phyloP scores from a whole-genome alignment of 2,329 filamentous ascomycete species.

The Diaporthe citriasiana region DNA sequence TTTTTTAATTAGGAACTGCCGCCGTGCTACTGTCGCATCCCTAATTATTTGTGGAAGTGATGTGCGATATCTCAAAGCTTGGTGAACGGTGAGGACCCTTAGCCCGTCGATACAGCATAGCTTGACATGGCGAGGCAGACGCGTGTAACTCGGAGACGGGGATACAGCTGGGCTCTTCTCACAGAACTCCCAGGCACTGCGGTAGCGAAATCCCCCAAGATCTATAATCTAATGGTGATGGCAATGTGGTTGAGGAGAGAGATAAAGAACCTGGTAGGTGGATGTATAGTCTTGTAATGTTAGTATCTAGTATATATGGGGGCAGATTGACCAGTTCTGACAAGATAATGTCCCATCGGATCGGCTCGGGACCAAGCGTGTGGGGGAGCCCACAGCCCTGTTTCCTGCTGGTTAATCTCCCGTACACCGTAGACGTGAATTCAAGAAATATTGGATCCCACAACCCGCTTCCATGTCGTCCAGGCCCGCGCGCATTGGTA shows the following conservation, averaged over 20 bases:
- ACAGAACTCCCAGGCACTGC: background rate
- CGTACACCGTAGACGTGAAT: no score
- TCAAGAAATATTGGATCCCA: background rate
- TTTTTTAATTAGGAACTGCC: background rate
- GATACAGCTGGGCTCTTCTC: background rate
- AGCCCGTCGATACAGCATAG: background rate
- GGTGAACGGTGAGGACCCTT: background rate
- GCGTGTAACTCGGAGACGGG: background rate
- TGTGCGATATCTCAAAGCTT: conserved; percentile 11
- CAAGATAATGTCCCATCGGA: background rate
- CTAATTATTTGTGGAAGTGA: background rate
- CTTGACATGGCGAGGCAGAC: background rate
- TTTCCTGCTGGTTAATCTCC: no score
- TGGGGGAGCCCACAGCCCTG: background rate
- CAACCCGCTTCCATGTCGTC: background rate
- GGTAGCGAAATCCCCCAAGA: background rate
- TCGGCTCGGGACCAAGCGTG: background rate
- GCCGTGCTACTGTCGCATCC: background rate
- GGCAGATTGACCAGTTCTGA: background rate
- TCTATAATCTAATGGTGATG: background rate
- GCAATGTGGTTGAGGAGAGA: background rate
- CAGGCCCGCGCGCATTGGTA: background rate
- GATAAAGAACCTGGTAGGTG: background rate
- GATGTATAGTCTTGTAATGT: background rate
- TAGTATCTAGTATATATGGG: background rate